Conservation (phyloP, 179 eudicot genomes). For the Spinacia oleracea region DNA sequence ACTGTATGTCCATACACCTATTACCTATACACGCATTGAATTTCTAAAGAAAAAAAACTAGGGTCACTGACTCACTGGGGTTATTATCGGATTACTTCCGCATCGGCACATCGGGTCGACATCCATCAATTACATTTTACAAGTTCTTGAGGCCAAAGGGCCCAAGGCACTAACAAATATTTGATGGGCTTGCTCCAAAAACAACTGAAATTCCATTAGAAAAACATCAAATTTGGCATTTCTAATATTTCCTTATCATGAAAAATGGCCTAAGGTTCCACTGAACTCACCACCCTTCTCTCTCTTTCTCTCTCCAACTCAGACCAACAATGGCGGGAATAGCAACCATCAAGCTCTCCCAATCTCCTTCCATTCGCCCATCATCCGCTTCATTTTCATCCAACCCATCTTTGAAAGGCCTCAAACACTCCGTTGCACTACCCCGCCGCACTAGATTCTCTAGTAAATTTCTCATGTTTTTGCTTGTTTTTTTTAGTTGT, state of each 20-base stretch:
- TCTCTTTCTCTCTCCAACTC: conserved; percentile 15
- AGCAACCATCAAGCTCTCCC: conserved; percentile 37
- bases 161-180: not conserved
- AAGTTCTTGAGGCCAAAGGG: not conserved
- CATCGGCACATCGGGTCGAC: too few species aligned
- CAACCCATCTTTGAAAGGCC: conserved; percentile 29
- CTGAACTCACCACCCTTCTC: not conserved
- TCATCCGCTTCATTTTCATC: conserved; percentile 41
- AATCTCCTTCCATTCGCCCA: conserved; percentile 32
- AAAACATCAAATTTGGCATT: not conserved
- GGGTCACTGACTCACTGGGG: too few species aligned
- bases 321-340: conserved; percentile 54
- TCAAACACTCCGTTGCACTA: conserved; percentile 26
- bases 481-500: not conserved
- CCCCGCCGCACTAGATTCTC: conserved; percentile 52
- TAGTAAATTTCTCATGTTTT: conserved; percentile 37
- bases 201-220: not conserved
- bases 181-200: not conserved
- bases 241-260: conserved; percentile 23
- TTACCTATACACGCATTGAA: too few species aligned
- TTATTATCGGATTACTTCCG: too few species aligned
- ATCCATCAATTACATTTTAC: not conserved
- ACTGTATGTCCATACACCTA: too few species aligned
- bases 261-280: conserved; percentile 12
- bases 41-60: too few species aligned